Conservation (phyloP, 345 rosid genomes). For the Geranium brycei region DNA sequence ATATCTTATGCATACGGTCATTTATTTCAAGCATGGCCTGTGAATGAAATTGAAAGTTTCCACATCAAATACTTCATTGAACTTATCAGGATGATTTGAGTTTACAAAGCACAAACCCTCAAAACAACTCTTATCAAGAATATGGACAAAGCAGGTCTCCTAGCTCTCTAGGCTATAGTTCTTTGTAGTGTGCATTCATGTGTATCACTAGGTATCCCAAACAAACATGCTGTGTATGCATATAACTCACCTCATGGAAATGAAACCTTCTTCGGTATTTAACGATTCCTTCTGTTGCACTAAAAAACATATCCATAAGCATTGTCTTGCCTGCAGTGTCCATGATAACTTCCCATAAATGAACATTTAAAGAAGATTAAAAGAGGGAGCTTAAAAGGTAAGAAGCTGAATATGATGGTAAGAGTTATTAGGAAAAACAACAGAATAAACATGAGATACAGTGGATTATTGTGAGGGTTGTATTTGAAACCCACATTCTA, state of each 20-base stretch:
- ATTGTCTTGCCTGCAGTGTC: slow-evolving; percentile 77
- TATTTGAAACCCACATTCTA: slow-evolving; percentile 4
- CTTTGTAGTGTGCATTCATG: too few species aligned
- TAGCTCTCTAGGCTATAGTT: too few species aligned
- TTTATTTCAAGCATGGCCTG: slow-evolving; percentile 93
- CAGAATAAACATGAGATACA: background rate
- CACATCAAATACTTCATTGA: background rate
- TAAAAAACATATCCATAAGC: slow-evolving; percentile 96
- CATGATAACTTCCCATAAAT: slow-evolving; percentile 1
- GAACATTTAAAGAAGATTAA: background rate
- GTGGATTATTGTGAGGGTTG: background rate
- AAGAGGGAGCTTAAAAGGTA: background rate
- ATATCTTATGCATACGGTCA: slow-evolving; percentile 72
- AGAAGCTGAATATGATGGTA: background rate
- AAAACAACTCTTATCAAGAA: background rate
- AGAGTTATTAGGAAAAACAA: background rate
- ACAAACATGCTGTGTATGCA: background rate
- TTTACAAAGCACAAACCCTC: background rate
- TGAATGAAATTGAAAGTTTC: background rate
- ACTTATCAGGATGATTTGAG: background rate
- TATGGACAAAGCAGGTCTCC: too few species aligned
- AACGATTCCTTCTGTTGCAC: slow-evolving; percentile 49
- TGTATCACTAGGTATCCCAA: too few species aligned
- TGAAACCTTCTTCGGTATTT: slow-evolving; percentile 66
- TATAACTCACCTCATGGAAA: slow-evolving; percentile 60